Evolutionary conservation across 1,284 basidiomycete genomes (phyloP), one percentile per base, ranked within the genome.

Genomic region (Pholiota adiposa): DNA sequence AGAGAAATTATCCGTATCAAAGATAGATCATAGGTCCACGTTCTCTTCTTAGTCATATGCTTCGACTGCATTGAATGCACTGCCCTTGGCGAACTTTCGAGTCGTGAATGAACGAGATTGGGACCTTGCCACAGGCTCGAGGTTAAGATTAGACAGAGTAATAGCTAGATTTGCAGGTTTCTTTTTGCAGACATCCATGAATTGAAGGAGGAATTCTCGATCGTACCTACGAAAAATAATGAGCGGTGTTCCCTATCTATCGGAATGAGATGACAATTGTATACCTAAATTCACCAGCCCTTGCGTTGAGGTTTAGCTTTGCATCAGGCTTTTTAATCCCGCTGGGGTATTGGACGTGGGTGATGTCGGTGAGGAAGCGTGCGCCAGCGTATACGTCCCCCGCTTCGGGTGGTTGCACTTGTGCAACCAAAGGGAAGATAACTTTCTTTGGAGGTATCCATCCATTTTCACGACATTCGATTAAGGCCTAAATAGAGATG

Each of bases 71-170:
- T n/a, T n/a, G n/a, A n/a, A n/a, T n/a, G n/a, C n/a, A n/a, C n/a
- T n/a, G n/a, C n/a, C n/a, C n/a, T n/a, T n/a, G n/a, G n/a, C n/a
- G n/a, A n/a, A n/a, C n/a, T n/a, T n/a, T n/a, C n/a, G n/a, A n/a
- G n/a, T n/a, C n/a, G n/a, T n/a, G n/a, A n/a, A n/a, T n/a, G n/a
- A n/a, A n/a, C n/a, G 18, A 31, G 11, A 31, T 31, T 11, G 29
- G 16, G 40, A 19, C 6, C 40, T 41, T 41, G 6, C n/a, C 40
- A 4, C 19, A 18, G 92, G 88, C 70, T 96, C 94, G 44, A 98
- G 87, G 56, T 96, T 97, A 11, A 31, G 29, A 5, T 31, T 11
- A 5, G 4, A 4, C 5, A 4, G 29, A 11, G 11, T 11, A 31
- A 31, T 4, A 11, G 29, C 11, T 11, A 31, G 29, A 31, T 31